These are phyloP conservation scores for Fusarium pilosicola DNA, from an alignment of 2,329 filamentous ascomycete species.

Conservation along the genomic window DNA sequence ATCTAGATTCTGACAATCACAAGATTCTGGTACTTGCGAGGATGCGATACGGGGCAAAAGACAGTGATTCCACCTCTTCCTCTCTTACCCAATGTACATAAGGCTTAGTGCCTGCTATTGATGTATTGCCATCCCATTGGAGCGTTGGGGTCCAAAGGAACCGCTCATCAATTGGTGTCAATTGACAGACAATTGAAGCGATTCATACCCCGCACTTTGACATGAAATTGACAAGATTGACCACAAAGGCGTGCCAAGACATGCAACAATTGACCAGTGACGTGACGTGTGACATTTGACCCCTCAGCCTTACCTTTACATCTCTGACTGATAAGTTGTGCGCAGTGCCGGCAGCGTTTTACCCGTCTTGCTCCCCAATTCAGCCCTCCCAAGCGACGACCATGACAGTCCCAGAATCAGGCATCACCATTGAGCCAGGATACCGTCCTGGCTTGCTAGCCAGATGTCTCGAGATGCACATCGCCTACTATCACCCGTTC, in stretches of 20 bases:
- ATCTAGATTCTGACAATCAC: no score
- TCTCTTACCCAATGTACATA: neutral
- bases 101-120: neutral
- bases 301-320: neutral
- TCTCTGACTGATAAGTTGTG: neutral
- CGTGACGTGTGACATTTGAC: neutral
- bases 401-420: neutral
- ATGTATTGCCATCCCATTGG: neutral
- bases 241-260: neutral
- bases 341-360: neutral
- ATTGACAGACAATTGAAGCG: no score
- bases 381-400: neutral
- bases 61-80: neutral
- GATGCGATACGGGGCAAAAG: neutral
- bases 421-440: conserved; percentile 12
- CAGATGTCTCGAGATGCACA: conserved; percentile 31
- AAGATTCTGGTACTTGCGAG: no score
- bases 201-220: neutral
- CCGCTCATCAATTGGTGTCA: no score
- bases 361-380: accelerated
- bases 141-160: neutral
- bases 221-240: neutral
- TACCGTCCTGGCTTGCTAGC: conserved; percentile 30
- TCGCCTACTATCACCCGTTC: conserved; percentile 18
- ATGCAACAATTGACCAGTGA: neutral